phyloP scores from a whole-genome alignment of 2,329 filamentous ascomycete genomes.

The Venturia nashicola region DNA sequence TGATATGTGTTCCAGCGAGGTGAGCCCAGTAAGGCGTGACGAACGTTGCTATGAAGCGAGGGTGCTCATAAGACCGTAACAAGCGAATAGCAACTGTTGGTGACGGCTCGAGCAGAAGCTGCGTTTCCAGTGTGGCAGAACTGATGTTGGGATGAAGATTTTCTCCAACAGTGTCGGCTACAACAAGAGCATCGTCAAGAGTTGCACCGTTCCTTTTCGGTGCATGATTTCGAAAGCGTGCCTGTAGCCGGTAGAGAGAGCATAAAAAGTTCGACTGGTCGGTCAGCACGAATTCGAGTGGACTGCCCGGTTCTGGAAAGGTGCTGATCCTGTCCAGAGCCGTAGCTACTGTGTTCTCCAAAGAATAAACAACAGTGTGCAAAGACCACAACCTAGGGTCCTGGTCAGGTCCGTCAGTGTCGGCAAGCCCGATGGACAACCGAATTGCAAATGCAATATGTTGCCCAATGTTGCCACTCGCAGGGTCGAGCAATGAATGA shows the following conservation, averaged over 20 bases:
- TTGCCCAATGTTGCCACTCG: constrained; percentile 23
- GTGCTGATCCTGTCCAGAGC: constrained; percentile 22
- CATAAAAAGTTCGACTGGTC: constrained; percentile 22
- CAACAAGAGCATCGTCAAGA: not conserved
- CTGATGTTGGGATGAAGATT: not conserved
- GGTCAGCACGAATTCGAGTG: constrained; percentile 16
- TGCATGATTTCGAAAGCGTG: constrained; percentile 20
- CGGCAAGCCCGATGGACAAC: constrained; percentile 21
- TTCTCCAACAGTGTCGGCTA: not conserved
- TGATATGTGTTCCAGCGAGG: not conserved
- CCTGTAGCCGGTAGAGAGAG: constrained; percentile 22
- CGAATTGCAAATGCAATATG: constrained; percentile 23
- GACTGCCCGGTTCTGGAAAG: constrained; percentile 20
- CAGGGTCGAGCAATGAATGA: constrained; percentile 24
- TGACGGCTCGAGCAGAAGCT: not conserved
- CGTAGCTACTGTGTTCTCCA: constrained; percentile 24
- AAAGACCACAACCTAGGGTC: constrained; percentile 20
- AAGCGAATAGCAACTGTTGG: not conserved
- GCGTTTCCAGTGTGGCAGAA: not conserved
- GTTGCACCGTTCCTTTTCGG: not conserved
- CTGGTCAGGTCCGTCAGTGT: constrained; percentile 16
- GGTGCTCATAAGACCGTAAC: not conserved
- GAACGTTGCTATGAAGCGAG: not conserved
- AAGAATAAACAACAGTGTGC: constrained; percentile 14
- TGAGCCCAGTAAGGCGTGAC: not conserved